A percentile compares a stretch with the other conserved stretches of the same genome.
Conservation (phyloP, 2,329 filamentous ascomycete genomes). For the Thielaviopsis musarum region DNA sequence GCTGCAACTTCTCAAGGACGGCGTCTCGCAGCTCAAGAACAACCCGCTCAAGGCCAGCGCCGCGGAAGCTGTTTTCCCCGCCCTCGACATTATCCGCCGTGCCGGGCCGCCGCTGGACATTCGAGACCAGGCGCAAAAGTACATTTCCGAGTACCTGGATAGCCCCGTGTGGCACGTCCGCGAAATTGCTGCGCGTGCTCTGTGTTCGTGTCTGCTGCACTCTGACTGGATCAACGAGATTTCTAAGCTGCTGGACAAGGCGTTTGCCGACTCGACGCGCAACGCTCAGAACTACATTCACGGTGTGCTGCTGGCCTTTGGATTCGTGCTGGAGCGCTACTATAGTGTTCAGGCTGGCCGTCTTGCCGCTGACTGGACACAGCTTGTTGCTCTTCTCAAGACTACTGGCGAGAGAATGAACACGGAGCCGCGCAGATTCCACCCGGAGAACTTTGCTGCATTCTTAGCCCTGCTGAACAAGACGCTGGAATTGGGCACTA, state of each 20-base stretch:
- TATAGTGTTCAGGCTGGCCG: slow-evolving; percentile 27
- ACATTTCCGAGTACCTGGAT: slow-evolving; percentile 45
- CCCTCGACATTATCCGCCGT: slow-evolving; percentile 62
- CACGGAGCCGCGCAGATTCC: slow-evolving; percentile 19
- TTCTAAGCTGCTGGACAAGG: slow-evolving; percentile 19
- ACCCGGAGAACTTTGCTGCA: not conserved
- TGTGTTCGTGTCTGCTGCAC: slow-evolving; percentile 44
- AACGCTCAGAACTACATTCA: slow-evolving; percentile 37
- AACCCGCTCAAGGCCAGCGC: slow-evolving; percentile 21
- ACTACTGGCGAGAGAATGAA: slow-evolving; percentile 4
- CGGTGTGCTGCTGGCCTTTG: slow-evolving; percentile 38
- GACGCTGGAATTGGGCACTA: slow-evolving; percentile 8
- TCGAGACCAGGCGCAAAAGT: slow-evolving; percentile 35
- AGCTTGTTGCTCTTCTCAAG: slow-evolving; percentile 2
- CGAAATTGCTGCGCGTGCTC: slow-evolving; percentile 61
- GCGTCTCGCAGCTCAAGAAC: slow-evolving; percentile 27
- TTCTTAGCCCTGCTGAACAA: slow-evolving; percentile 4
- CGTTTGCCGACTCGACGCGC: slow-evolving; percentile 15
- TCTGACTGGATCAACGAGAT: slow-evolving; percentile 27
- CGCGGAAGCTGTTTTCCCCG: slow-evolving; percentile 63
- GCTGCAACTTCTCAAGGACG: slow-evolving; percentile 40
- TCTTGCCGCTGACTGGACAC: slow-evolving; percentile 14
- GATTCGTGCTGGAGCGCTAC: slow-evolving; percentile 39
- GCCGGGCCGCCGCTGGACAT: slow-evolving; percentile 46
- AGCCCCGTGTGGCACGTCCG: slow-evolving; percentile 66